Conservation (phyloP, 1,139 yeast genomes). For the Tardiomyces depauwii region DNA sequence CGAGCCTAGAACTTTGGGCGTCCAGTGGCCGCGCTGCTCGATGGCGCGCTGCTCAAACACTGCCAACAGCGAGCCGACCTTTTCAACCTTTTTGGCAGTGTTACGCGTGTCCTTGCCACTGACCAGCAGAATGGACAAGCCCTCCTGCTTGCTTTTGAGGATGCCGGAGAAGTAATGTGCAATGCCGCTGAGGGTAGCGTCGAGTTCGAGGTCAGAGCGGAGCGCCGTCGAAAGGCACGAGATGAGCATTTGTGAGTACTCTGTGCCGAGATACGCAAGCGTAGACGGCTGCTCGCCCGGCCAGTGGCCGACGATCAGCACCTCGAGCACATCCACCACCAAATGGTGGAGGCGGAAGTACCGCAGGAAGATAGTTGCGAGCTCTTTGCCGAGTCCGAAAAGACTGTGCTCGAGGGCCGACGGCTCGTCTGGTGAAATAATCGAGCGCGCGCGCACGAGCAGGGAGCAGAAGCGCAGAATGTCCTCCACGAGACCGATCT, state of each 20-base stretch:
- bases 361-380: constrained; percentile 50
- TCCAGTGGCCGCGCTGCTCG: constrained; percentile 34
- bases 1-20: constrained; percentile 12
- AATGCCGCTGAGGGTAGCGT: constrained; percentile 42
- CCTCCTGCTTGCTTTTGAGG: constrained; percentile 68
- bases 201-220: constrained; percentile 47
- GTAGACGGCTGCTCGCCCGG: constrained; percentile 56
- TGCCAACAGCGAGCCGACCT: constrained; percentile 34
- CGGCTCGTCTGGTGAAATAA: constrained; percentile 32
- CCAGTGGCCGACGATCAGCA: constrained; percentile 55
- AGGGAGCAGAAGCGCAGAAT: constrained; percentile 33
- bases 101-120: constrained; percentile 50
- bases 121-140: constrained; percentile 64
- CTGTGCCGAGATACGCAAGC: constrained; percentile 65
- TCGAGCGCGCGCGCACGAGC: constrained; percentile 46
- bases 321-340: constrained; percentile 48
- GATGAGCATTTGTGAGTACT: constrained; percentile 48
- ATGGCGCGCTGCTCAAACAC: constrained; percentile 50
- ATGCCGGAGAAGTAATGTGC: constrained; percentile 66
- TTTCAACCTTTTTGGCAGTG: constrained; percentile 2
- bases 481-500: constrained; percentile 22
- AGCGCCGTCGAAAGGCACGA: constrained; percentile 50
- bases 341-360: constrained; percentile 38
- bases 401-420: constrained; percentile 56
- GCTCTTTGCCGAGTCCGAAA: constrained; percentile 42